Evolutionary conservation across 257 asterid species (phyloP).

Genomic region (Nicotiana benthamiana): DNA sequence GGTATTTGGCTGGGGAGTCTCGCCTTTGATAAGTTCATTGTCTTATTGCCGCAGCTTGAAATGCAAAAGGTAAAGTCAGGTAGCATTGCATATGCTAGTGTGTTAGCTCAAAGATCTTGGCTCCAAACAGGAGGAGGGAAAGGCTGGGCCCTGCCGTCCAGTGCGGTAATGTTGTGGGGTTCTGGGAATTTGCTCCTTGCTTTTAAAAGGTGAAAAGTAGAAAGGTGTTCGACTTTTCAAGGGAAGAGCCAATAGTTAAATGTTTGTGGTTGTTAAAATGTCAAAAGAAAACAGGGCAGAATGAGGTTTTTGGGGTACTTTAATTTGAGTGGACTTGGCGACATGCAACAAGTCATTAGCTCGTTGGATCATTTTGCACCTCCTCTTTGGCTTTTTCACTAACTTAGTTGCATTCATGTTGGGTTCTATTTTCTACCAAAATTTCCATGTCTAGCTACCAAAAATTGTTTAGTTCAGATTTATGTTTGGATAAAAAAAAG

Average conservation of each 20-base stretch:
- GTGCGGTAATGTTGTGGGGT: neutral
- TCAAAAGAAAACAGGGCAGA: neutral
- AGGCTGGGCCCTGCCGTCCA: neutral
- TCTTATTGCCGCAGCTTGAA: neutral
- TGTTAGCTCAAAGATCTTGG: neutral
- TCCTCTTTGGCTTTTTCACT: neutral
- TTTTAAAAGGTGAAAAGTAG: neutral
- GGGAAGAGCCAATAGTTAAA: neutral
- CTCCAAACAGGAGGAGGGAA: no score
- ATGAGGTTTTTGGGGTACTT: neutral
- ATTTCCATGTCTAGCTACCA: neutral
- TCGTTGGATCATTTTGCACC: neutral
- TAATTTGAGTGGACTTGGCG: no score
- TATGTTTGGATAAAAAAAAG: neutral
- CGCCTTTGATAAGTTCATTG: neutral
- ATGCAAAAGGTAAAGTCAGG: neutral
- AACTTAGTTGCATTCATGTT: neutral
- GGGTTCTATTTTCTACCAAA: neutral
- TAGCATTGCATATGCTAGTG: neutral
- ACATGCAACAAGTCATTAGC: neutral
- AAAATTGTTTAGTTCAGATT: neutral
- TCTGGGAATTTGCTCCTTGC: conserved; percentile 2
- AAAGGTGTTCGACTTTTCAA: neutral
- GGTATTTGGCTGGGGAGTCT: neutral
- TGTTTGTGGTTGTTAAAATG: neutral